phyloP scores from a whole-genome alignment of 805 yeast species.

The Candida insectorum region DNA sequence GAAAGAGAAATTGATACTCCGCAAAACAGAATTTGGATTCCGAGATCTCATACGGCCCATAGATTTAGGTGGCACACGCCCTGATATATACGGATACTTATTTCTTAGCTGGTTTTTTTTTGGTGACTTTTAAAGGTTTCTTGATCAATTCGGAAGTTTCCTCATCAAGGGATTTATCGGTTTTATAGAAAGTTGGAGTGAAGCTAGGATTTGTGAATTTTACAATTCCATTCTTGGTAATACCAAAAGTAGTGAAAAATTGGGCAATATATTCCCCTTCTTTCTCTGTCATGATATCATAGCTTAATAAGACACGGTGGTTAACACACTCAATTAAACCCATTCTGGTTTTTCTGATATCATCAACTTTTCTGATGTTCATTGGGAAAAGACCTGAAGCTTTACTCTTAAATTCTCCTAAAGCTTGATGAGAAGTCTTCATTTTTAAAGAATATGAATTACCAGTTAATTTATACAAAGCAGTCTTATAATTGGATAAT shows the following conservation, averaged over 20 bases:
- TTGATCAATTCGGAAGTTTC: constrained; percentile 44
- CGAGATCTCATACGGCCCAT: too few relatives aligned
- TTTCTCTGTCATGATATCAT: constrained; percentile 66
- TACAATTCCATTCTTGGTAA: constrained; percentile 70
- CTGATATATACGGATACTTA: too few relatives aligned
- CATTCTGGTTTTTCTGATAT: constrained; percentile 68
- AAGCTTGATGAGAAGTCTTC: constrained; percentile 63
- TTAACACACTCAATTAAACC: constrained; percentile 70
- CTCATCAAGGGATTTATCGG: constrained; percentile 54
- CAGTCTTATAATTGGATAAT: constrained; percentile 56
- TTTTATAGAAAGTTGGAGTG: constrained; percentile 44
- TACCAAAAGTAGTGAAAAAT: constrained; percentile 69
- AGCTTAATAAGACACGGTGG: constrained; percentile 64
- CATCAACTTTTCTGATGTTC: constrained; percentile 60
- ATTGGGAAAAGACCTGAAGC: constrained; percentile 63
- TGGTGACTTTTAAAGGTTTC: constrained; percentile 48
- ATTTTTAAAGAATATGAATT: constrained; percentile 65
- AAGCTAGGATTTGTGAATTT: constrained; percentile 59
- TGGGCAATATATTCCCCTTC: constrained; percentile 67
- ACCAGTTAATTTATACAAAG: constrained; percentile 71
- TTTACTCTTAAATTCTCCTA: constrained; percentile 65
- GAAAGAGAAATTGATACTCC: too few relatives aligned
- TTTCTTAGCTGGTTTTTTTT: constrained; percentile 24
- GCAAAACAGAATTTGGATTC: too few relatives aligned
- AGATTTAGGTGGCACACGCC: too few relatives aligned